Evolutionary conservation across 1,139 yeast species (phyloP).

Genomic region (Hemisphaericaspora xylofermentans): DNA sequence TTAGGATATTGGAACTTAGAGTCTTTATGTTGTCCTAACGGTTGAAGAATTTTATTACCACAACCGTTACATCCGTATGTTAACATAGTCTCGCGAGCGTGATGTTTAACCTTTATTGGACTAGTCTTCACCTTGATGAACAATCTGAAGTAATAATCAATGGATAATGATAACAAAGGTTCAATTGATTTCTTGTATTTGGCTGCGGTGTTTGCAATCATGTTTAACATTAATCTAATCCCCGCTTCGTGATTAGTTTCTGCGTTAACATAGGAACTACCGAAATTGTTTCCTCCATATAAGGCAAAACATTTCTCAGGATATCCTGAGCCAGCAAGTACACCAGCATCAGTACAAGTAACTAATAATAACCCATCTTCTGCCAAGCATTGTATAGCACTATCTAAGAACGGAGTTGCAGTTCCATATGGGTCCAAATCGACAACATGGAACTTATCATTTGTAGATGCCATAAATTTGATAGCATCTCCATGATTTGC

Average conservation of each 20-base stretch:
- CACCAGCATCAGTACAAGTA: constrained; percentile 96
- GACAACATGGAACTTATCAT: constrained; percentile 68
- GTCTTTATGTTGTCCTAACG: constrained; percentile 56
- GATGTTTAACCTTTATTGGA: constrained; percentile 76
- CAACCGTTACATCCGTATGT: constrained; percentile 89
- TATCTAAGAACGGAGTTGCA: constrained; percentile 90
- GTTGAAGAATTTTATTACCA: constrained; percentile 68
- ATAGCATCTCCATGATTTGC: constrained; percentile 89
- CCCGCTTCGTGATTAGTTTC: constrained; percentile 95
- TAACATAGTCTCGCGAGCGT: constrained; percentile 72
- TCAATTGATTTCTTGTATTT: constrained; percentile 84
- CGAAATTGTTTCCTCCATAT: constrained; percentile 74
- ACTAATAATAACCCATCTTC: constrained; percentile 85
- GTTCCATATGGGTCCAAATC: constrained; percentile 98
- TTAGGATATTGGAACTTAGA: constrained; percentile 39
- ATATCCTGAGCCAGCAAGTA: constrained; percentile 91
- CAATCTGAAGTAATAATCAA: constrained; percentile 88
- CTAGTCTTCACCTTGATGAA: constrained; percentile 74
- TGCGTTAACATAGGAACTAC: constrained; percentile 70
- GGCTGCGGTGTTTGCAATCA: constrained; percentile 82
- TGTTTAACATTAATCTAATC: constrained; percentile 72
- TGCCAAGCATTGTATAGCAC: constrained; percentile 77
- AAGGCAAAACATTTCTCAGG: constrained; percentile 95
- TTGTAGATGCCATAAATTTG: constrained; percentile 56
- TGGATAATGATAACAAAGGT: constrained; percentile 80